Percentiles rank a stretch among this genome's conserved stretches.
Evolutionary conservation across 257 asterid genomes (phyloP).

Genomic region (Ehretia macrophylla): DNA sequence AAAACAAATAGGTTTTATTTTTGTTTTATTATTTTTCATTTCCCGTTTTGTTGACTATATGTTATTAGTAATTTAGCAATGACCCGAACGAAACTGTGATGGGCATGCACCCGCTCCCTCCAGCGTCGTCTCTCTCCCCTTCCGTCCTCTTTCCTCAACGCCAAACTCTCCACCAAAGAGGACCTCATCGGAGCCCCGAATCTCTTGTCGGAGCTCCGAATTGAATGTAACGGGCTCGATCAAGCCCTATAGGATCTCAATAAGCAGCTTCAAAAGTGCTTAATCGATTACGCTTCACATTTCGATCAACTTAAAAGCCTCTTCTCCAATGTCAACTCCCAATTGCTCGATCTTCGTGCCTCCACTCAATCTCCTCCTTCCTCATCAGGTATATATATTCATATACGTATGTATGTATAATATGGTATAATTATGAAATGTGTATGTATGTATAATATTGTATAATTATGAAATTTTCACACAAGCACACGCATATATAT

Average conservation of each 20-base stretch:
- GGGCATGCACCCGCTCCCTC: slow-evolving; percentile 43
- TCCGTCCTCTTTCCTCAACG: slow-evolving; percentile 61
- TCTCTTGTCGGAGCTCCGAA: slow-evolving; percentile 63
- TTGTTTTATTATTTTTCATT: no score
- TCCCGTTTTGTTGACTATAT: no score
- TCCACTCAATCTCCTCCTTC: slow-evolving; percentile 29
- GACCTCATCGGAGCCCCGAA: slow-evolving; percentile 59
- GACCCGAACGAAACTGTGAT: no score
- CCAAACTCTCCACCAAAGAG: slow-evolving; percentile 48
- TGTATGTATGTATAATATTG: no score
- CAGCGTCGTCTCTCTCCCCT: slow-evolving; percentile 54
- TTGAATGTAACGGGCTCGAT: slow-evolving; percentile 54
- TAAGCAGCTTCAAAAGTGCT: slow-evolving; percentile 37
- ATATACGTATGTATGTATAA: no score
- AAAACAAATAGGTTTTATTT: no score
- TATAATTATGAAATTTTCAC: no score
- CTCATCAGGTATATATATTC: no score
- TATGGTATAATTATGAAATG: no score
- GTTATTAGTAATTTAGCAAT: no score
- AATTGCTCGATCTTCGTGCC: slow-evolving; percentile 51
- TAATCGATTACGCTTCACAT: slow-evolving; percentile 50
- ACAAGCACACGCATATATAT: no score
- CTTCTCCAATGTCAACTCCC: slow-evolving; percentile 35
- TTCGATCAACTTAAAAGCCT: slow-evolving; percentile 46
- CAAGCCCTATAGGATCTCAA: slow-evolving; percentile 52